phyloP scores from a whole-genome alignment of 495 filamentous ascomycete genomes.

The Pseudotulostoma volvatum region DNA sequence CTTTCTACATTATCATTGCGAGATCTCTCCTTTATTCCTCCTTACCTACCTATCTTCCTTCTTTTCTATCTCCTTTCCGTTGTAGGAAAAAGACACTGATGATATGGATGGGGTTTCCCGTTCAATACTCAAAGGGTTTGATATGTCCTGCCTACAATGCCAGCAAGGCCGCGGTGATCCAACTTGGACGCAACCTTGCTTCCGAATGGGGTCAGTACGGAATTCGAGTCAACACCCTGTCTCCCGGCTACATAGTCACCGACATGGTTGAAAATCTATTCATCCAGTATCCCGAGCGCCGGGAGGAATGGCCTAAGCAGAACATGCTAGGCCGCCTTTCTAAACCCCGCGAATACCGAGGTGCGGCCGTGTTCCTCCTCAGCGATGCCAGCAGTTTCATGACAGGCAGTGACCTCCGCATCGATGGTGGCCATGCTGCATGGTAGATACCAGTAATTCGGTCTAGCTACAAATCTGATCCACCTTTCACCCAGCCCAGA shows the following conservation, averaged over 20 bases:
- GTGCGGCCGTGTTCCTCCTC: conserved; percentile 69
- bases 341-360: conserved; percentile 62
- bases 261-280: conserved; percentile 75
- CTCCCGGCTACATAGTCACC: conserved; percentile 90
- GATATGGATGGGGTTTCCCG: too few species aligned
- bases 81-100: too few species aligned
- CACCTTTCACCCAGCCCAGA: too few species aligned
- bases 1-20: conserved; percentile 2
- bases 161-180: conserved; percentile 74
- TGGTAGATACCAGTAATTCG: conserved; percentile 41
- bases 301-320: conserved; percentile 62
- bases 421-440: conserved; percentile 67
- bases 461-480: too few species aligned
- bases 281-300: conserved; percentile 54
- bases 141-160: conserved; percentile 78
- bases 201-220: conserved; percentile 71
- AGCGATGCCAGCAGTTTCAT: conserved; percentile 80
- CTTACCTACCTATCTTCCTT: background rate
- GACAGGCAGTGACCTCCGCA: conserved; percentile 64
- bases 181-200: conserved; percentile 74
- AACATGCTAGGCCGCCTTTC: conserved; percentile 81
- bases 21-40: conserved; percentile 4
- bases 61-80: too few species aligned
- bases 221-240: conserved; percentile 91
- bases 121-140: conserved; percentile 38